Evolutionary conservation across 306 rosid genomes (phyloP), one percentile per base, ranked within the genome.

Genomic region (Dryas drummondii): DNA sequence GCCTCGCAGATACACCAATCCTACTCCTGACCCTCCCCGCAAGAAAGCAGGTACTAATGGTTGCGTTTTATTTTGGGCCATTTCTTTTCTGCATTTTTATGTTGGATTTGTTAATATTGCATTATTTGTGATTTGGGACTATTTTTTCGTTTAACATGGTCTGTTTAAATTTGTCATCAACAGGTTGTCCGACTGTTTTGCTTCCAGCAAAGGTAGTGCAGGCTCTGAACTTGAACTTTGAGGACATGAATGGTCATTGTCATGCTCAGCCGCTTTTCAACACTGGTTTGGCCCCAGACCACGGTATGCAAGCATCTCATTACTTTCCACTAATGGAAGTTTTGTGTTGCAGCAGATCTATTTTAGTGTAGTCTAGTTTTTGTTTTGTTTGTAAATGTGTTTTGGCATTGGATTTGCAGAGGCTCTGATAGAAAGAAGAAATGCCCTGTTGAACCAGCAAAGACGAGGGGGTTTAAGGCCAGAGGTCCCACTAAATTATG

Each of bases 1-100:
- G 67, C 98, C 98, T 71, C 97, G 98, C 26, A 84, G 82, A 11
- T 87, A 93, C 19, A 74, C 66, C 1, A 75, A 71, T 19, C 82
- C 91, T 5, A 44, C 68, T 1, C 59, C 85, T 0, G 91, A 89
- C 12, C 50, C 86, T 59, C 86, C 86, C 53, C 89, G 86, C 49
- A 87, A 85, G 74, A 89, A 78, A 79, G 49, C 83, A 48, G 86
- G 97, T 93, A 69, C 53, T 1, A 52, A 42, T 54, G 7, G 2
- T 45, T 41, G 9, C 8, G 5, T 10, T 16, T 17, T 15, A n/a
- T 5, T 53, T 14, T 15, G 10, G 9, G 0, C 5, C 2, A 32
- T 32, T 32, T 32, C 37, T 32, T 32, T 32, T 1, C 37, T 32
- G 2, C 37, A 32, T 32, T 32, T 32, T 32, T 22, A 22, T 22